Conservation (phyloP, 2,329 filamentous ascomycete species). For the Samsoniella hepiali region DNA sequence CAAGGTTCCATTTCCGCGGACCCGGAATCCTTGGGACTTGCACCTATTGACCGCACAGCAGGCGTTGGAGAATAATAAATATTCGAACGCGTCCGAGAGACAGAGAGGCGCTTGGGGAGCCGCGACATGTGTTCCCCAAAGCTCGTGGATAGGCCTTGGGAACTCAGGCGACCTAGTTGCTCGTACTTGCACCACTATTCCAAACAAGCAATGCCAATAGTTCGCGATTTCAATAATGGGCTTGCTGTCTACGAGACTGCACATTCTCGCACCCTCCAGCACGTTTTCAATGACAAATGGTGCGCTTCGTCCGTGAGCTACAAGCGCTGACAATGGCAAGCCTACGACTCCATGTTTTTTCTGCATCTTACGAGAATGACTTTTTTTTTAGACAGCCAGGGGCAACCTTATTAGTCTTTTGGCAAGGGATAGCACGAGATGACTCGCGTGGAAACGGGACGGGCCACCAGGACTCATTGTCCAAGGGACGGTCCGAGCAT, state of each 20-base stretch:
- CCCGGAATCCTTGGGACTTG: neutral
- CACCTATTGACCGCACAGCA: neutral
- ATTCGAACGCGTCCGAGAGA: neutral
- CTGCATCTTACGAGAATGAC: neutral
- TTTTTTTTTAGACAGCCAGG: neutral
- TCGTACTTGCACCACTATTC: neutral
- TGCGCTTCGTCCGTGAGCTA: neutral
- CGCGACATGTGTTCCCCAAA: neutral
- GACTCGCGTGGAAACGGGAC: slow-evolving; percentile 17
- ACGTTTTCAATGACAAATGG: neutral
- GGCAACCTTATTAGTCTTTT: neutral
- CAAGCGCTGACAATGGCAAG: neutral
- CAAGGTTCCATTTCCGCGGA: neutral
- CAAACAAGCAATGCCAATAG: neutral
- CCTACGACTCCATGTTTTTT: neutral
- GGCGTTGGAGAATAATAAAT: neutral
- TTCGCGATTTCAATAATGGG: neutral
- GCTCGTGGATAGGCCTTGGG: neutral
- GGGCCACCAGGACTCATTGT: slow-evolving; percentile 14
- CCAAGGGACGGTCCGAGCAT: slow-evolving; percentile 18
- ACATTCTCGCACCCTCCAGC: neutral
- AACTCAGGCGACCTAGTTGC: neutral
- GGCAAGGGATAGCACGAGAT: slow-evolving; percentile 4
- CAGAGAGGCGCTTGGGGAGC: slow-evolving; percentile 1
- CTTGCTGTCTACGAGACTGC: neutral